Evolutionary conservation across 2,329 filamentous ascomycete species (phyloP).

Genomic region (Achaetomium macrosporum): DNA sequence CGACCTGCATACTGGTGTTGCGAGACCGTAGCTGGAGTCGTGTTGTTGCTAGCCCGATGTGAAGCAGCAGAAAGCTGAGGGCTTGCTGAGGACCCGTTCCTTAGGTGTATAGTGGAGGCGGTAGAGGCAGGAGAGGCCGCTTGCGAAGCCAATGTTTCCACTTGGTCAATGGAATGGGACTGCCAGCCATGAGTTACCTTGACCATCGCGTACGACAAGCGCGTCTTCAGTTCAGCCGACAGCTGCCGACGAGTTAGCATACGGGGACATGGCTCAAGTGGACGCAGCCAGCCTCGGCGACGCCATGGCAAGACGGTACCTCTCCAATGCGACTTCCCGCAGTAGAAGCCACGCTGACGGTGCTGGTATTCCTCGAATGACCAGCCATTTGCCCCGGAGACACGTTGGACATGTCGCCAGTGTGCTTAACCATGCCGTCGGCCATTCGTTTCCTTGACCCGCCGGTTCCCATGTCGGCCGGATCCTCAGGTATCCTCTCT

Average conservation of each 20-base stretch:
- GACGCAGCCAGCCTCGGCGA: too few species aligned
- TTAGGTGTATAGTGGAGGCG: slow-evolving; percentile 49
- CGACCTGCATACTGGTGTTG: slow-evolving; percentile 18
- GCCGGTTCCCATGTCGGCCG: slow-evolving; percentile 26
- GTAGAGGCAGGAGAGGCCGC: slow-evolving; percentile 58
- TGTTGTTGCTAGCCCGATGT: slow-evolving; percentile 32
- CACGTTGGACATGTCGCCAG: slow-evolving; percentile 35
- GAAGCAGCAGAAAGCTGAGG: slow-evolving; percentile 40
- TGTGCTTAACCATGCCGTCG: slow-evolving; percentile 63
- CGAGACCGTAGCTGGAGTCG: slow-evolving; percentile 25
- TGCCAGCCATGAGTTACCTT: slow-evolving; percentile 92
- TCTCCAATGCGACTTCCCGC: slow-evolving; percentile 69
- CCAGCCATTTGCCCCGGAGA: slow-evolving; percentile 44
- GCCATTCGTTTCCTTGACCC: slow-evolving; percentile 66
- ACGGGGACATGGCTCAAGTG: background rate
- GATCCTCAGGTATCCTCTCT: slow-evolving; percentile 40
- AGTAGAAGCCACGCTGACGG: slow-evolving; percentile 55
- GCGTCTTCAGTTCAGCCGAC: slow-evolving; percentile 72
- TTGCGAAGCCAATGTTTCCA: slow-evolving; percentile 68
- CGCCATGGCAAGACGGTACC: slow-evolving; percentile 43
- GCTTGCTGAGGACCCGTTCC: slow-evolving; percentile 49
- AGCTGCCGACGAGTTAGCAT: slow-evolving; percentile 44
- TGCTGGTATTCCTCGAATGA: slow-evolving; percentile 68
- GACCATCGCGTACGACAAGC: slow-evolving; percentile 87
- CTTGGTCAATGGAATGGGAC: slow-evolving; percentile 67